A percentile compares a stretch with the other conserved stretches of the same genome.
Evolutionary conservation across 2,329 filamentous ascomycete species (phyloP).

Genomic region (Colletotrichum sp.): DNA sequence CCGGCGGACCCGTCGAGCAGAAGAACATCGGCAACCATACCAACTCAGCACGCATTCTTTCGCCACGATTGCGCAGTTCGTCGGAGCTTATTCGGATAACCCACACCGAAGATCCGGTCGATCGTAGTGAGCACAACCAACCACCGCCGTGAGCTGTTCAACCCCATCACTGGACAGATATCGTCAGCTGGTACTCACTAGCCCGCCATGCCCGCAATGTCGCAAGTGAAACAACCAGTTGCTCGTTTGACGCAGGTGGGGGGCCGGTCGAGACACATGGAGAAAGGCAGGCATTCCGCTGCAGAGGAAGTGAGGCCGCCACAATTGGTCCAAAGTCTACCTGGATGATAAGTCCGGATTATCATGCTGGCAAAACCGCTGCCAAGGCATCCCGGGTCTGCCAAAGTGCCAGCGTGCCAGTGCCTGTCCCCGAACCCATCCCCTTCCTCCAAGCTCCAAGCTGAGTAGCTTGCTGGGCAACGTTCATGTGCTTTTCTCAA

Average conservation of each 20-base stretch:
- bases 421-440: neutral
- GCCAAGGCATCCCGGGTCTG: neutral
- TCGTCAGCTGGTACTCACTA: neutral
- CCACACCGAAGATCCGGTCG: neutral
- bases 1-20: neutral
- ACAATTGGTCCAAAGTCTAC: neutral
- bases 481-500: neutral
- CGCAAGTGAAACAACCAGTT: constrained; percentile 11
- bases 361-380: neutral
- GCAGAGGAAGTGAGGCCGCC: neutral
- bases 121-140: neutral
- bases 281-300: neutral
- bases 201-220: neutral
- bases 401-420: neutral
- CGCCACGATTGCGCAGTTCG: neutral
- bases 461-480: neutral
- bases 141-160: neutral
- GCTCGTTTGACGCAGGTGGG: constrained; percentile 1
- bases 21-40: neutral
- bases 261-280: neutral
- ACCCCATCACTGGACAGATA: neutral
- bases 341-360: neutral
- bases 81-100: neutral
- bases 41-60: neutral
- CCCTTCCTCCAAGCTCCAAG: neutral